phyloP scores from a whole-genome alignment of 208 protist species.

The Balamuthia mandrillaris region DNA sequence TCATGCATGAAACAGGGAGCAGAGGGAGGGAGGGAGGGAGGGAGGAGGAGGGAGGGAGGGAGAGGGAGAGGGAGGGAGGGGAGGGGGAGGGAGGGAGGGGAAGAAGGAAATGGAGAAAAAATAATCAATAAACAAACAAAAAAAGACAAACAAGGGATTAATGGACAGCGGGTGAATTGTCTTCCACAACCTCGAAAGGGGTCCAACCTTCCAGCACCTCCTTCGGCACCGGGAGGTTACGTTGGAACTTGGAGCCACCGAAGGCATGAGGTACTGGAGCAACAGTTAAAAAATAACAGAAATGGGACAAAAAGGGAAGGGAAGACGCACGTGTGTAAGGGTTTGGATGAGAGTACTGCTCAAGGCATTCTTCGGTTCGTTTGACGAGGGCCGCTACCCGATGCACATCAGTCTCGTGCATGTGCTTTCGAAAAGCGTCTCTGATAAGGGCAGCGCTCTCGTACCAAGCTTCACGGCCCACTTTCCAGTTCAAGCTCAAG shows the following conservation, averaged over 20 bases:
- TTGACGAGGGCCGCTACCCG: not conserved
- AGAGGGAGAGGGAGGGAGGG: no score
- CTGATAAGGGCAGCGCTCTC: not conserved
- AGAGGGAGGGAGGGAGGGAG: no score
- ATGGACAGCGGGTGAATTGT: no score
- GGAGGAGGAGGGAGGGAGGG: no score
- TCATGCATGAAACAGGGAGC: no score
- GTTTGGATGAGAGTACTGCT: not conserved
- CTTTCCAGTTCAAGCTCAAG: not conserved
- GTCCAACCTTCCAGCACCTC: no score
- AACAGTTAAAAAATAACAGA: not conserved
- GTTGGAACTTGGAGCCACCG: slow-evolving; percentile 13
- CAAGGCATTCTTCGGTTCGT: not conserved
- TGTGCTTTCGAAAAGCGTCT: not conserved
- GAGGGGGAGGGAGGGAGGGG: not conserved
- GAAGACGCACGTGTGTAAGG: not conserved
- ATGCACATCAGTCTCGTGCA: not conserved
- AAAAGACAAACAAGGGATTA: no score
- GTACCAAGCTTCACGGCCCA: not conserved
- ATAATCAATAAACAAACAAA: not conserved
- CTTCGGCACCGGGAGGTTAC: not conserved
- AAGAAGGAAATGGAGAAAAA: not conserved
- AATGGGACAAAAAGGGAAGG: not conserved
- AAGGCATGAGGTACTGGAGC: not conserved
- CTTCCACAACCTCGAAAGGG: no score